phyloP scores from a whole-genome alignment of 768 basidiomycete genomes.

The Clavulina sp. region DNA sequence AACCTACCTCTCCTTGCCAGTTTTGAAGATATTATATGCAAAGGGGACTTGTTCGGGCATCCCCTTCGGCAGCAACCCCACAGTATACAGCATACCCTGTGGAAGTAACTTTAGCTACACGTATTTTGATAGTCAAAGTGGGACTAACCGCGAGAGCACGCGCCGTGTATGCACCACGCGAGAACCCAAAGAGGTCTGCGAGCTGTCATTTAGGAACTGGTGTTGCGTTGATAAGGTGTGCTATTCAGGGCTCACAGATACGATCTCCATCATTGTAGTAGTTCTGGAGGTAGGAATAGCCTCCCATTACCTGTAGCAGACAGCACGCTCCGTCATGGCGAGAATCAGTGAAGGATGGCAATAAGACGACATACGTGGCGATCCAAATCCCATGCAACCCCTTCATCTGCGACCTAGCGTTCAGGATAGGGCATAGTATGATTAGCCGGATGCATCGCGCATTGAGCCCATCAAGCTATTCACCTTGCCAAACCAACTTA shows the following conservation, averaged over 20 bases:
- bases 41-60: conserved; percentile 8
- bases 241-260: conserved; percentile 11
- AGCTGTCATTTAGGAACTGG: neutral
- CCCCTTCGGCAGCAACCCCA: conserved; percentile 16
- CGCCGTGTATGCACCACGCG: conserved; percentile 17
- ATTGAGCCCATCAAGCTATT: no score
- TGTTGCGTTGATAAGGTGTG: neutral
- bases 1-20: neutral
- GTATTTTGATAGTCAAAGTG: no score
- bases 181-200: conserved; percentile 18
- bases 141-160: conserved; percentile 15
- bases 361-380: conserved; percentile 26
- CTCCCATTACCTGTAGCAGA: conserved; percentile 3
- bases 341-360: neutral
- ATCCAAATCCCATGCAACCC: conserved; percentile 61
- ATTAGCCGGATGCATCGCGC: no score
- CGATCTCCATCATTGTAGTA: conserved; percentile 17
- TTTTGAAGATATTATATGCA: neutral
- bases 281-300: conserved; percentile 7
- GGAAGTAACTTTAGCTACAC: no score
- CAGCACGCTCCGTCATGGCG: neutral
- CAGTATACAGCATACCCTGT: conserved; percentile 42
- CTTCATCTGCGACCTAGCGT: conserved; percentile 47
- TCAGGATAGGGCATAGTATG: no score
- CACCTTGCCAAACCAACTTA: conserved; percentile 39